These are phyloP conservation scores for Metarhizium robertsii DNA, from an alignment of 2,329 filamentous ascomycete genomes.

Conservation along the genomic window DNA sequence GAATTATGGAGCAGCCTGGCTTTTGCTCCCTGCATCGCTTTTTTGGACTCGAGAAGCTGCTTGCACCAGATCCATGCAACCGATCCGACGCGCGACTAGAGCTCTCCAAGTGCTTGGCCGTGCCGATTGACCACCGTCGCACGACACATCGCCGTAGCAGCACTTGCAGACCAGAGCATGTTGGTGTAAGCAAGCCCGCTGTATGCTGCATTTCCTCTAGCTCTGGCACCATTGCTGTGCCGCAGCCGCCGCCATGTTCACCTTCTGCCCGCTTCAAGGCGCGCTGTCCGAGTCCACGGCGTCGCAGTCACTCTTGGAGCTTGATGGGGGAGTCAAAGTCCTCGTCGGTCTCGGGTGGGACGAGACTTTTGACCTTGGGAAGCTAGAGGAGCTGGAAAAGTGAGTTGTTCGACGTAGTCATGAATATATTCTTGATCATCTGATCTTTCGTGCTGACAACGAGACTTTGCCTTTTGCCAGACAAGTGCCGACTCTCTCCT, in stretches of 20 bases:
- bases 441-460: slow-evolving; percentile 10
- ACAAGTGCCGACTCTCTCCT: slow-evolving; percentile 82
- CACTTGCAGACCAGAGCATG: neutral
- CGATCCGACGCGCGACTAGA: neutral
- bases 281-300: slow-evolving; percentile 80
- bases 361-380: slow-evolving; percentile 72
- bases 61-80: neutral
- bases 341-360: slow-evolving; percentile 96
- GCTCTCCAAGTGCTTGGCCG: neutral
- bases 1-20: neutral
- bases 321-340: slow-evolving; percentile 93
- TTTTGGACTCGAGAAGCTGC: neutral
- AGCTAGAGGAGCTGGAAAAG: slow-evolving; percentile 85
- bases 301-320: slow-evolving; percentile 90
- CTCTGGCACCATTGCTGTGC: neutral
- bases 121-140: no score
- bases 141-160: neutral
- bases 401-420: slow-evolving; percentile 30
- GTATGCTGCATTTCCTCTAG: neutral
- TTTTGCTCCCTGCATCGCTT: no score
- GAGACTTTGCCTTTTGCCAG: slow-evolving; percentile 30
- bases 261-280: slow-evolving; percentile 84
- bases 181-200: neutral
- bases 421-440: neutral
- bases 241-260: slow-evolving; percentile 64